Evolutionary conservation across 495 filamentous ascomycete genomes (phyloP).

Genomic region (Monascus purpureus): DNA sequence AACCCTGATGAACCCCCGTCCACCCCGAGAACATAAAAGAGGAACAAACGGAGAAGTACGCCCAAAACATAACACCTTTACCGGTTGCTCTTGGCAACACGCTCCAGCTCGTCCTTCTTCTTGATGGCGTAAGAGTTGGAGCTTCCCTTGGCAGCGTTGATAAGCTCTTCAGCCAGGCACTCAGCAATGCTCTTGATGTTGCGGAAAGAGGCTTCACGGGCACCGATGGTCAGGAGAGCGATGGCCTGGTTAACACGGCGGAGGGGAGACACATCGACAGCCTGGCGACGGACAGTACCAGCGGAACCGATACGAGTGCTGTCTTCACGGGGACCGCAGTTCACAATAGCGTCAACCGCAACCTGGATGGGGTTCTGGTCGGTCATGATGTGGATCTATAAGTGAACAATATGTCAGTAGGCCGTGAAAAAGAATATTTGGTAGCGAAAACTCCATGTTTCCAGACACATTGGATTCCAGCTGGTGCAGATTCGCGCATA

Average conservation of each 20-base stretch:
- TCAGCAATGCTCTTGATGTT: slow-evolving; percentile 98
- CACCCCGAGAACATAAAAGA: slow-evolving; percentile 16
- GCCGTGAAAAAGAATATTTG: background rate
- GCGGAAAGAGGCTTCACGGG: slow-evolving; percentile 92
- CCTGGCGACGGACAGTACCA: slow-evolving; percentile 98
- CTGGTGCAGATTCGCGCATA: too few relatives aligned
- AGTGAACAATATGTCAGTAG: background rate
- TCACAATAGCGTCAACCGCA: slow-evolving; percentile 98
- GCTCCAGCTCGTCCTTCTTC: slow-evolving; percentile 99
- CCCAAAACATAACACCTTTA: slow-evolving; percentile 45
- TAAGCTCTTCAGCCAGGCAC: slow-evolving; percentile 98
- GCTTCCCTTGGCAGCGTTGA: slow-evolving; percentile 99
- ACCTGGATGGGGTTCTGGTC: slow-evolving; percentile 99
- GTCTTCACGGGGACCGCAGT: slow-evolving; percentile 99
- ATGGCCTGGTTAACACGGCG: slow-evolving; percentile 99
- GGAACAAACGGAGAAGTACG: slow-evolving; percentile 25
- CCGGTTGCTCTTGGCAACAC: slow-evolving; percentile 99
- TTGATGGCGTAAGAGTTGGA: slow-evolving; percentile 99
- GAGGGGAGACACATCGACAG: slow-evolving; percentile 98
- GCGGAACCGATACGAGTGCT: slow-evolving; percentile 97
- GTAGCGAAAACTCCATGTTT: background rate
- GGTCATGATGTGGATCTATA: slow-evolving; percentile 98
- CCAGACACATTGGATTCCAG: too few relatives aligned
- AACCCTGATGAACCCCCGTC: slow-evolving; percentile 36
- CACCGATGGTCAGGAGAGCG: slow-evolving; percentile 91